Percentiles rank a stretch among this genome's conserved stretches.
phyloP scores from a whole-genome alignment of 2,329 filamentous ascomycete species.

The Botrytis tulipae region DNA sequence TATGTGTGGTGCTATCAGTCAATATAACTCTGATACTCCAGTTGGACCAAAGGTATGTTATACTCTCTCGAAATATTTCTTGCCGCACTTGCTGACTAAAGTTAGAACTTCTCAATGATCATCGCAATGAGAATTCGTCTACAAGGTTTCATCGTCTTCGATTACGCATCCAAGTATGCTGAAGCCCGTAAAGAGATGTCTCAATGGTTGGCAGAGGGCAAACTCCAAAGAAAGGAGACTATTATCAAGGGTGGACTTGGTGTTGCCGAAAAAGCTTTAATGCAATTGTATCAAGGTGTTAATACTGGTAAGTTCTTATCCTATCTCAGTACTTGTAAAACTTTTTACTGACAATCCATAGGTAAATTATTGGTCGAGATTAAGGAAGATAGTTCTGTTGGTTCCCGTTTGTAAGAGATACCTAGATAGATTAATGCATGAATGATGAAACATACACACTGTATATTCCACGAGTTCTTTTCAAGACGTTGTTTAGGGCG shows the following conservation, averaged over 20 bases:
- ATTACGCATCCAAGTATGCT: slow-evolving; percentile 58
- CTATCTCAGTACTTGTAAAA: background rate
- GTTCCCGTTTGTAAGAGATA: slow-evolving; percentile 23
- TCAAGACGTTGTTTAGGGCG: background rate
- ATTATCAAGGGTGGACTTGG: slow-evolving; percentile 67
- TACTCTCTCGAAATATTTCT: background rate
- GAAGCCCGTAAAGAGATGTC: slow-evolving; percentile 59
- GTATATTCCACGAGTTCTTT: background rate
- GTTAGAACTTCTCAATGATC: slow-evolving; percentile 51
- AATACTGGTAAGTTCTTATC: slow-evolving; percentile 58
- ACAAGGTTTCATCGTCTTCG: slow-evolving; percentile 73
- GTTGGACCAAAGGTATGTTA: slow-evolving; percentile 51
- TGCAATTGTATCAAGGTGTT: slow-evolving; percentile 63
- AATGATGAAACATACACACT: background rate
- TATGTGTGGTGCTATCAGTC: slow-evolving; percentile 68
- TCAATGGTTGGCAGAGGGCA: slow-evolving; percentile 69
- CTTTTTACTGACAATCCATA: slow-evolving; percentile 18
- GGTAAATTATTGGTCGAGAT: slow-evolving; percentile 57
- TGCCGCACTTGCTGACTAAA: slow-evolving; percentile 21
- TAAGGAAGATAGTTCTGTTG: slow-evolving; percentile 39
- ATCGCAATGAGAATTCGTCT: slow-evolving; percentile 57
- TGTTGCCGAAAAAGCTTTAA: slow-evolving; percentile 60
- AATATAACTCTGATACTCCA: slow-evolving; percentile 61
- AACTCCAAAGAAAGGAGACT: slow-evolving; percentile 68
- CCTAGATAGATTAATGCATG: background rate